Evolutionary conservation across 2,329 filamentous ascomycete genomes (phyloP), one percentile per base, ranked within the genome.

Genomic region (Fusarium beomiforme): DNA sequence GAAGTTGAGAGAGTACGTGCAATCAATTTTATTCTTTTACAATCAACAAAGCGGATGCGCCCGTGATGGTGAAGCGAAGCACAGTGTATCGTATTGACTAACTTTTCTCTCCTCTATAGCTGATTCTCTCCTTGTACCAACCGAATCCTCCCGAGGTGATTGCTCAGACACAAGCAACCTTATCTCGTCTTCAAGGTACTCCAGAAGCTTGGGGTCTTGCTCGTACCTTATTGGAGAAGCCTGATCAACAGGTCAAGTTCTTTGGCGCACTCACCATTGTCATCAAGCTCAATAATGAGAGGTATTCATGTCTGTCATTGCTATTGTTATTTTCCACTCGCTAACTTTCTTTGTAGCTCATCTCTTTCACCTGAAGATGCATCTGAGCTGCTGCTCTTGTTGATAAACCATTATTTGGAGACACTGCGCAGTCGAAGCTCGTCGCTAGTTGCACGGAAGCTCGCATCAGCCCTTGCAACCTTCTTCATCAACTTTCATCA

Each of bases 181-280:
- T 99, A 17, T 93, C 96, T 69, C 85, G 86, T 29, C 84, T 98
- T 21, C 96, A 98, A 78, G 90, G 90, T 73, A 93, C 93, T 5
- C 85, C 91, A 4, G 87, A 93, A 76, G 95, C 94, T 59, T 99
- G 96, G 96, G 87, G 92, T 60, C 86, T 98, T 47, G 94, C 94
- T 23, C 91, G 95, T 77, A 89, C 89, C 55, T 85, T 98, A 17
- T 84, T 98, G 14, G 84, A 84, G 54, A 90, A 89, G 67, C 83
- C 88, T 24, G 90, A 93, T 72, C 88, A 92, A 67, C 91, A 95
- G 75, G 89, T 96, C 73, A 92, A 92, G 71, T 98, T 98, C 82
- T 97, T 97, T 78, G 96, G 94, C 17, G 95, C 95, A 33, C 86
- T 98, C 64, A 98, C 95, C 1, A 92, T 98, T 72, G 97, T 94